phyloP scores from a whole-genome alignment of 2,329 filamentous ascomycete species.

The Exophiala mesophila region DNA sequence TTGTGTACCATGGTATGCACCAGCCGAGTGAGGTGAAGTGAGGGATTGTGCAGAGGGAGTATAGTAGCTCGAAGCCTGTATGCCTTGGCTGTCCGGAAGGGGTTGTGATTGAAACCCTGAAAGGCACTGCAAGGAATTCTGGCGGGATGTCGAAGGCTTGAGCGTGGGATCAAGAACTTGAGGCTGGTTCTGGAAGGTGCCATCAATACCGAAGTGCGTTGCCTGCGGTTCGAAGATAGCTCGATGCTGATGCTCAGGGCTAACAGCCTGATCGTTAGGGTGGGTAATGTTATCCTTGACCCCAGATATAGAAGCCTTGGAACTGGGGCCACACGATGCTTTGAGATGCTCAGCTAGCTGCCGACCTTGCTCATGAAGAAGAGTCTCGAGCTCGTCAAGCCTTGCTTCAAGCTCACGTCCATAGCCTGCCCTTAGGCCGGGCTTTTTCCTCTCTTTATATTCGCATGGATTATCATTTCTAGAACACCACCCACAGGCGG shows the following conservation, averaged over 20 bases:
- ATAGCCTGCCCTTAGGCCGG: constrained; percentile 59
- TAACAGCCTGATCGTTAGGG: constrained; percentile 6
- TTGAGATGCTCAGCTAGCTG: constrained; percentile 25
- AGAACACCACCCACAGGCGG: constrained; percentile 66
- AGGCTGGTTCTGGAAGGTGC: constrained; percentile 15
- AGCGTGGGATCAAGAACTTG: constrained; percentile 19
- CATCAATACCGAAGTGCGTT: constrained; percentile 6
- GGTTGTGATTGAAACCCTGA: constrained; percentile 4
- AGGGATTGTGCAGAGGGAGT: constrained; percentile 24
- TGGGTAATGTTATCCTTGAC: background rate
- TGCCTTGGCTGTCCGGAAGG: constrained; percentile 11
- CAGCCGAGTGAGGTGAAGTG: constrained; percentile 24
- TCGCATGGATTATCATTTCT: constrained; percentile 63
- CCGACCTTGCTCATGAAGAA: constrained; percentile 26
- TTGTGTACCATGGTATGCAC: constrained; percentile 16
- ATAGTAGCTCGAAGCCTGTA: constrained; percentile 18
- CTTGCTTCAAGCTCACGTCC: constrained; percentile 56
- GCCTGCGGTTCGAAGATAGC: constrained; percentile 15
- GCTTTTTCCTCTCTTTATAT: constrained; percentile 67
- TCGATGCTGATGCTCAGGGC: constrained; percentile 4
- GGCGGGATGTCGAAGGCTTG: constrained; percentile 14
- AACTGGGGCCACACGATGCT: constrained; percentile 17
- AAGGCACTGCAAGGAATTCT: constrained; percentile 21
- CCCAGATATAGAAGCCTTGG: background rate
- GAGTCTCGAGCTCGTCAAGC: constrained; percentile 50